These are phyloP conservation scores for Leonotis leonurus DNA, from an alignment of 257 asterid species.

Conservation along the genomic window DNA sequence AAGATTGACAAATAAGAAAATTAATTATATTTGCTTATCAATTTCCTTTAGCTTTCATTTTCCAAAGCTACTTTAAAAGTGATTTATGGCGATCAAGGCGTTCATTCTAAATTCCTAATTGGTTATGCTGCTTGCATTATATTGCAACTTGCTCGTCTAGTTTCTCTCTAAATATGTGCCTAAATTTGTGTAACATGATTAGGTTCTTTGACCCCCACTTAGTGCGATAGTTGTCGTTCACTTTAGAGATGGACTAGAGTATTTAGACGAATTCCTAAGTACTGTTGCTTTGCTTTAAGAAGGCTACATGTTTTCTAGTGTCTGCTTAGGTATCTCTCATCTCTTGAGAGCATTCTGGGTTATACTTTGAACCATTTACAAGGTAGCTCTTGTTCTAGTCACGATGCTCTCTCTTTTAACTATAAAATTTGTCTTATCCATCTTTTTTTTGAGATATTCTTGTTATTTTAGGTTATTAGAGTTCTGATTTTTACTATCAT, in stretches of 20 bases:
- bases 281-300: neutral
- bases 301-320: neutral
- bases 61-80: neutral
- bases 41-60: neutral
- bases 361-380: neutral
- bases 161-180: neutral
- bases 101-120: too few species aligned
- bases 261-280: neutral
- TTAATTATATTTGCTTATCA: neutral
- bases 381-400: neutral
- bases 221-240: conserved; percentile 1
- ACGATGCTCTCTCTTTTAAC: neutral
- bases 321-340: neutral
- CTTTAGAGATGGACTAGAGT: neutral
- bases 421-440: too few species aligned
- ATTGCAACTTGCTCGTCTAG: neutral
- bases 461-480: neutral
- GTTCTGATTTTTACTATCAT: neutral
- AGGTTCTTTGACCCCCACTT: neutral
- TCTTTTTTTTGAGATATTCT: neutral
- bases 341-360: neutral
- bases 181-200: neutral
- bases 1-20: neutral
- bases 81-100: too few species aligned
- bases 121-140: neutral